Evolutionary conservation across 1,139 yeast species (phyloP), one percentile per base, ranked within the genome.

Genomic region (Suhomyces taliae): DNA sequence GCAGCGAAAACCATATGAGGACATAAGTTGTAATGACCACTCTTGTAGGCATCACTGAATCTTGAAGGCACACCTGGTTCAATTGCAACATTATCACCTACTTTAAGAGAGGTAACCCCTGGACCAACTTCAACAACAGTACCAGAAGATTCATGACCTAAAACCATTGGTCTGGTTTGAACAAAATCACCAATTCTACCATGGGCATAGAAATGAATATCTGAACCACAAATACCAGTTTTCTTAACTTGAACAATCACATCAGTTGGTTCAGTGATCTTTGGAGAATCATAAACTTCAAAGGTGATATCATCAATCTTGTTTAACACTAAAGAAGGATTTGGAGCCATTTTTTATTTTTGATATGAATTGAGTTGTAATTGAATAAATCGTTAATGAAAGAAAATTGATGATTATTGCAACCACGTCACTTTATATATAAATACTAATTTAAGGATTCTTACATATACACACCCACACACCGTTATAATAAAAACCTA

Each of bases 191-290:
- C 96, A 60, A 89, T 87, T 51, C 77, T 76, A 27, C 96, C 96
- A 55, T 85, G 87, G 41, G 83, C 80, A 60, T 83, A 88, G 73
- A 85, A 90, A 61, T 89, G 96, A 52, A 88, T 86, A 64, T 88
- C 96, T 5, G 90, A 83, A 5, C 96, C 96, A 66, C 97, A 90
- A 52, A 90, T 84, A 43, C 97, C 97, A 0, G 96, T 90, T 56
- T 78, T 73, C 62, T 83, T 83, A 55, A 90, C 86, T 46, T 83
- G 84, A 27, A 90, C 81, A 56, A 86, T 79, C 39, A 90, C 96
- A 53, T 82, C 87, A 56, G 81, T 81, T 39, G 86, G 84, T 52
- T 82, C 83, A 8, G 62, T 60, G 52, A 87, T 70, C 55, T 70
- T 69, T 10, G 96, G 96, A 34, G 82, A 70, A 8, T 87, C 85